Evolutionary conservation across 768 basidiomycete genomes (phyloP), one percentile per base, ranked within the genome.

Genomic region (Leccinum broughii): DNA sequence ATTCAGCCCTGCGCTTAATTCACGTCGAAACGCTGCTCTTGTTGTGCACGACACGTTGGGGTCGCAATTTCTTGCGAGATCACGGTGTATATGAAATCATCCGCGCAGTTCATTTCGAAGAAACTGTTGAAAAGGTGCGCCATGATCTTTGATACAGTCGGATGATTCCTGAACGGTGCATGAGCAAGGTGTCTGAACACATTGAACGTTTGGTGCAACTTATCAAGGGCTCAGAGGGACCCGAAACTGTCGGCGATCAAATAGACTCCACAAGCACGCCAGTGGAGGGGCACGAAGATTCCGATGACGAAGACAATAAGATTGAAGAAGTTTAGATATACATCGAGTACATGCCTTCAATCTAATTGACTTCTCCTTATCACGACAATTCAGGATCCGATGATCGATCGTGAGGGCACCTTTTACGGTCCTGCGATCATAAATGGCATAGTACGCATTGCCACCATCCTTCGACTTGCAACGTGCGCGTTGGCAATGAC

Each of bases 1-100:
- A 98, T 69, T 65, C 85, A 0, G 82, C 78, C 2, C 80, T 98
- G 52, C 86, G 96, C 0, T 77, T 92, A 53, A 92, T 86, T 28
- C 89, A 91, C 67, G 78, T 98, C n/a, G 96, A 98, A 75, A 90
- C 93, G 0, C 77, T 99, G 20, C 81, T 98, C 0, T 76, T 99
- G 46, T 79, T 98, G 0, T 95, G 92, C 64, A 93, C 94, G 10
- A 95, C 92, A 1, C 86, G 87, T 24, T 92, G 89, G 84, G 95
- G 93, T 1, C 84, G 97, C 14, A 89, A 95, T 57, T 84, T 86
- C 57, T 79, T 93, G 60, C 82, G 97, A 30, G 76, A 79, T 24
- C 81, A 90, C 61, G 96, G 95, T 0, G 90, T 90, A 7, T 98
- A 98, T 72, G 87, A 89, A 70, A 87, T 98, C 51, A 77, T 98